Conservation (phyloP, 768 basidiomycete species). For the Heimioporus sp. region DNA sequence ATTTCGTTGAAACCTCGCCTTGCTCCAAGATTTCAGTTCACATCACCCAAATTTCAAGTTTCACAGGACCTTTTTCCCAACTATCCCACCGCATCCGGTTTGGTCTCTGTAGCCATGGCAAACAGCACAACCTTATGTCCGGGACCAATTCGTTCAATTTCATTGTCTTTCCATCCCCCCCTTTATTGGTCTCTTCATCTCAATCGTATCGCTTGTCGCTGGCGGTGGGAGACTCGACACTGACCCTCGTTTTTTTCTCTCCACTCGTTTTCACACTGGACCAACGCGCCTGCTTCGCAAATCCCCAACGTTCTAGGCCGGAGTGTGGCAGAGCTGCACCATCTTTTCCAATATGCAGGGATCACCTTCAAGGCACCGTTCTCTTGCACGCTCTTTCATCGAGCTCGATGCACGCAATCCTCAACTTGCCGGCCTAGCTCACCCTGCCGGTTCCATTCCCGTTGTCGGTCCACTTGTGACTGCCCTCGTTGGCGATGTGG, state of each 20-base stretch:
- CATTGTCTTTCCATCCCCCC: conserved; percentile 4
- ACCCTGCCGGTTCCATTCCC: conserved; percentile 33
- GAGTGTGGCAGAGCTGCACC: not conserved
- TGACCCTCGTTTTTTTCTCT: conserved; percentile 22
- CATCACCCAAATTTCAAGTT: conserved; percentile 2
- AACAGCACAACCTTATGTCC: conserved; percentile 9
- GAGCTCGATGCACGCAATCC: conserved; percentile 38
- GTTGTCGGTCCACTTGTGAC: conserved; percentile 37
- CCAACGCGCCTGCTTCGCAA: not conserved
- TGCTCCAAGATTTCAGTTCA: not conserved
- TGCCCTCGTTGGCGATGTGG: conserved; percentile 31
- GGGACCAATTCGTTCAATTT: conserved; percentile 1
- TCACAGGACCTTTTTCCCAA: conserved; percentile 5
- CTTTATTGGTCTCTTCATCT: not conserved
- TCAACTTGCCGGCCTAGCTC: conserved; percentile 36
- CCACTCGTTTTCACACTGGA: conserved; percentile 16
- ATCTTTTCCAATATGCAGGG: conserved; percentile 14
- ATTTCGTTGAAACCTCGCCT: too few relatives aligned
- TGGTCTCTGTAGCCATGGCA: conserved; percentile 22
- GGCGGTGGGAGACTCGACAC: conserved; percentile 6
- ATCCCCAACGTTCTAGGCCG: not conserved
- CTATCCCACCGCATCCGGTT: not conserved
- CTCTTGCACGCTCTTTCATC: conserved; percentile 6
- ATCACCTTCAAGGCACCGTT: conserved; percentile 8
- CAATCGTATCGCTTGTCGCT: conserved; percentile 4